These are phyloP conservation scores for Phlyctochytrium planicorne DNA, from an alignment of 192 early-diverging fungal genomes.

Conservation along the genomic window DNA sequence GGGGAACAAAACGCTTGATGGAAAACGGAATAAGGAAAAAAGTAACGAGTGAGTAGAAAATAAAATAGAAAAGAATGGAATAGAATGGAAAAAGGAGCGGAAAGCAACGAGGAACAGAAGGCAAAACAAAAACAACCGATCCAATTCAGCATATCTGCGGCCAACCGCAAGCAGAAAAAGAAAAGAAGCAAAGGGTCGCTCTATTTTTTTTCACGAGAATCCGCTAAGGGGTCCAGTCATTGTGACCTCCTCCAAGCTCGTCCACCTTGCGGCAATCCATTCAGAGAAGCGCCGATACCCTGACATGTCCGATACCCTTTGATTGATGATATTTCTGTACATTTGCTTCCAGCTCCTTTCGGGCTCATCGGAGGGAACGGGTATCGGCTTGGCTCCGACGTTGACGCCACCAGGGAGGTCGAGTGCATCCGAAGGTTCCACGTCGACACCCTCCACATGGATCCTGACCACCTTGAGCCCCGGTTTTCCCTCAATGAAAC, in stretches of 20 bases:
- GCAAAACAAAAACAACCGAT: no score
- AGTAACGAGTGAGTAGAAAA: no score
- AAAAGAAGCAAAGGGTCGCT: no score
- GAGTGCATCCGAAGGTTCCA: neutral
- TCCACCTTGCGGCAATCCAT: neutral
- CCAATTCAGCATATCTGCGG: no score
- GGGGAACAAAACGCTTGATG: no score
- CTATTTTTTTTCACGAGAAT: no score
- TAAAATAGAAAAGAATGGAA: no score
- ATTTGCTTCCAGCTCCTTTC: neutral
- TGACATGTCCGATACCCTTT: neutral
- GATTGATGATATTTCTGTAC: neutral
- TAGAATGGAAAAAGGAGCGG: no score
- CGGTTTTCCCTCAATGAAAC: neutral
- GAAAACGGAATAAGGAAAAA: no score
- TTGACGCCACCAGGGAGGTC: neutral
- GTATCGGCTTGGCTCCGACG: neutral
- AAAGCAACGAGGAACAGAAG: no score
- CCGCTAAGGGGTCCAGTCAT: neutral
- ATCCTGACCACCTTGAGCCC: neutral
- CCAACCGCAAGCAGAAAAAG: no score
- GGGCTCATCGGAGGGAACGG: neutral
- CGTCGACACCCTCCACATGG: neutral
- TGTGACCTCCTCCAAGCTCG: neutral
- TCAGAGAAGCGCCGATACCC: neutral